phyloP scores from a whole-genome alignment of 2,329 filamentous ascomycete species.

The Xylariaceae sp. region DNA sequence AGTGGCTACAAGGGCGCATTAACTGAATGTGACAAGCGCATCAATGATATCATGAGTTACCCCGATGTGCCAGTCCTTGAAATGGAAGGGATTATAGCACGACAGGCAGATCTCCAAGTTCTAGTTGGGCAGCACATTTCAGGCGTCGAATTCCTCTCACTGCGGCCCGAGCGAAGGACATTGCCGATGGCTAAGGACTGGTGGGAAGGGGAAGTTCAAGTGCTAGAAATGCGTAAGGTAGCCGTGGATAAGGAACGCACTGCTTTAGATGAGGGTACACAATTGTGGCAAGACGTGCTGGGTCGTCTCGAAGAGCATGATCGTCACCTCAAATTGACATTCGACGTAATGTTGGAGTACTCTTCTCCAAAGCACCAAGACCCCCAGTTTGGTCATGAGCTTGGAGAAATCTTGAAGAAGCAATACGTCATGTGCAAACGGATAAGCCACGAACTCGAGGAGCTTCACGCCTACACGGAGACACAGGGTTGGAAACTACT shows the following conservation, averaged over 20 bases:
- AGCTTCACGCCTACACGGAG: conserved; percentile 52
- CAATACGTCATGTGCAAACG: conserved; percentile 54
- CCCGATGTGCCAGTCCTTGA: conserved; percentile 55
- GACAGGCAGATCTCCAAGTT: conserved; percentile 17
- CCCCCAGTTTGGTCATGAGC: conserved; percentile 24
- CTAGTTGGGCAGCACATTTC: conserved; percentile 30
- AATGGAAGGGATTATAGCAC: conserved; percentile 38
- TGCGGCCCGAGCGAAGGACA: conserved; percentile 63
- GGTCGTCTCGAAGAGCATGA: conserved; percentile 62
- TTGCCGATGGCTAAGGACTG: conserved; percentile 66
- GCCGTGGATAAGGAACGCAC: conserved; percentile 57
- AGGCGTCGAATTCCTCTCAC: conserved; percentile 53
- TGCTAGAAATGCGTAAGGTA: conserved; percentile 51
- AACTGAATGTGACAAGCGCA: conserved; percentile 60
- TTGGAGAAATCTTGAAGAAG: conserved; percentile 39
- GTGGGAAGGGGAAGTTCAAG: conserved; percentile 61
- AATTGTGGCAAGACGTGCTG: conserved; percentile 62
- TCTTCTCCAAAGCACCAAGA: conserved; percentile 18
- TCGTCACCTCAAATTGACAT: conserved; percentile 30
- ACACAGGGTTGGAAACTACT: conserved; percentile 67
- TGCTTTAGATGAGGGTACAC: conserved; percentile 63
- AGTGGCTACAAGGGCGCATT: conserved; percentile 67
- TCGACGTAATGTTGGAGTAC: conserved; percentile 21
- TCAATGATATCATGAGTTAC: conserved; percentile 54
- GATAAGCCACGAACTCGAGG: conserved; percentile 53